phyloP scores from a whole-genome alignment of 176 grass and related monocot species.

The Hyparrhenia diplandra region DNA sequence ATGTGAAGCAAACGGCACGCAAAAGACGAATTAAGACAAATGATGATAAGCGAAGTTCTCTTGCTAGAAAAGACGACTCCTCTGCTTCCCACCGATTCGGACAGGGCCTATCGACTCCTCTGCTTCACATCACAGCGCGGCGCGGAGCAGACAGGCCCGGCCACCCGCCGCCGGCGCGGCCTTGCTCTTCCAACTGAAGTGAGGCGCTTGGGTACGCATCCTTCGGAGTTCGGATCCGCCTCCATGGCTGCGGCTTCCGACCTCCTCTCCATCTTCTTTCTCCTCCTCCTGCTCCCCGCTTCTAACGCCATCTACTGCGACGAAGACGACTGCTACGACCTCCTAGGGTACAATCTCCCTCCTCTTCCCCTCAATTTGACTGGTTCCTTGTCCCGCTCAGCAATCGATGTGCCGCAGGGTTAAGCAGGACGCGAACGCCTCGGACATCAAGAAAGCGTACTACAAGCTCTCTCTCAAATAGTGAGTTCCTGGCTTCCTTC shows the following conservation, averaged over 20 bases:
- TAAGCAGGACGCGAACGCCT: conserved; percentile 76
- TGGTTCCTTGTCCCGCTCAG: not conserved
- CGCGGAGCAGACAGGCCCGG: too few species aligned
- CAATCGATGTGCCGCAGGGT: conserved; percentile 30
- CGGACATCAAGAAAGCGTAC: conserved; percentile 94
- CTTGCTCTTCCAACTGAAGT: too few species aligned
- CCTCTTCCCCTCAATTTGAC: not conserved
- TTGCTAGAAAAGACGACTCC: too few species aligned
- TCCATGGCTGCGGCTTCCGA: conserved; percentile 33
- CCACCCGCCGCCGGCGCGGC: too few species aligned
- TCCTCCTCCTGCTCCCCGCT: conserved; percentile 20
- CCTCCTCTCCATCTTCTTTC: not conserved
- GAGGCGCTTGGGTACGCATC: not conserved
- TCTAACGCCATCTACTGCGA: conserved; percentile 86
- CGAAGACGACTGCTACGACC: conserved; percentile 94
- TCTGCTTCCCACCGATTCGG: too few species aligned
- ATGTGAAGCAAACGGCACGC: too few species aligned
- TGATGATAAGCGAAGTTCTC: too few species aligned
- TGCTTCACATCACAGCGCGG: too few species aligned
- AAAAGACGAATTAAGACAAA: too few species aligned
- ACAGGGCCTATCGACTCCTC: too few species aligned
- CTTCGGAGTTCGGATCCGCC: conserved; percentile 20
- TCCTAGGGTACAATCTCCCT: conserved; percentile 58
- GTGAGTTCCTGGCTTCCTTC: conserved; percentile 18
- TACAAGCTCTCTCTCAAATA: conserved; percentile 97